Base-by-base conservation (phyloP, 1,139 yeast genomes). In the Blastobotrys capitulatus region DNA sequence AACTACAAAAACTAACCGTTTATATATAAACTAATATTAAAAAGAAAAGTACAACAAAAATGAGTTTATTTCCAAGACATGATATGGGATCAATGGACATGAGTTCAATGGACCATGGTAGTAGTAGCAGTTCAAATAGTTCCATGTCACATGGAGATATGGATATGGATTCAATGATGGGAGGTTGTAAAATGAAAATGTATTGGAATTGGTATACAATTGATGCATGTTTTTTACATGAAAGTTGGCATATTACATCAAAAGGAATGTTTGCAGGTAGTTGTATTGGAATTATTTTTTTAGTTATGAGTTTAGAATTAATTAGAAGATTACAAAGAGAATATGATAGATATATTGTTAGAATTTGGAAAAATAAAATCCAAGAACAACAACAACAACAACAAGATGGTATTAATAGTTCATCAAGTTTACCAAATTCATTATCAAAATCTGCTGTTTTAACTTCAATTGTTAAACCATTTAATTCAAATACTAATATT, bases 241-340 rank as follows among this genome's bases (percentile, higher is more conserved):
- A 65, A 42, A 67, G 81, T 20, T 83, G 89, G 89, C 86, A 80
- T 54, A 79, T 80, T 38, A 71, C 66, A n/a, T 68, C 81, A 1
- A 68, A 66, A 44, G 83, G 82, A 2, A 79, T 73, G 66, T 82
- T 83, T 70, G 88, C 86, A 4, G 88, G 87, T 9, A 73, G 86
- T 0, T 83, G 88, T 65, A 71, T 83, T 38, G 88, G 87, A n/a
- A 18, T 57, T 81, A 77, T 82, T 59, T 68, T 76, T 40, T 66
- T 83, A 56, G 82, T 79, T 2, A 64, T 82, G 43, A 74, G 77
- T 6, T 71, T 80, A 13, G 83, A 81, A 60, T 75, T 82, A 76
- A 65, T 80, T 46, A 77, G 78, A 55, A 69, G 87, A 34, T 64
- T 77, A 40, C 71, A 76, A 43, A 72, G 83, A 44, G 87, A 81